These are phyloP conservation scores for Yarrowia deformans DNA, from an alignment of 805 yeast species.

Conservation along the genomic window DNA sequence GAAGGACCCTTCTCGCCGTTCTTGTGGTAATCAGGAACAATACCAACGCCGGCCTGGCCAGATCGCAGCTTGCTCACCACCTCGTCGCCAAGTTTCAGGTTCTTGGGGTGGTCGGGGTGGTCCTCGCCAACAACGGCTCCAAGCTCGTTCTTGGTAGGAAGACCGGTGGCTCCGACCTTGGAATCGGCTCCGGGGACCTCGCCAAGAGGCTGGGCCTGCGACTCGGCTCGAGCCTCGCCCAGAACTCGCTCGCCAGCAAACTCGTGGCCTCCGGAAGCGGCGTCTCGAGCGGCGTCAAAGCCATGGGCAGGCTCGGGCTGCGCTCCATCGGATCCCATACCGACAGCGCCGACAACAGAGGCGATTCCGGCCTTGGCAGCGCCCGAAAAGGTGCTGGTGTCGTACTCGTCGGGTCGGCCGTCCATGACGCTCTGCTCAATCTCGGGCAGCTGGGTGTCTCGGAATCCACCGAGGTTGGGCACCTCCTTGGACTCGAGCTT, in stretches of 20 bases:
- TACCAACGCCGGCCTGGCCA: constrained; percentile 21
- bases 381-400: neutral
- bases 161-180: constrained; percentile 19
- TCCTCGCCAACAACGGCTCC: constrained; percentile 1
- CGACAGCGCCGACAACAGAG: constrained; percentile 4
- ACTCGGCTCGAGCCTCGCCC: constrained; percentile 4
- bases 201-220: neutral
- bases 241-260: constrained; percentile 22
- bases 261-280: constrained; percentile 15
- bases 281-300: constrained; percentile 19
- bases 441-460: constrained; percentile 11
- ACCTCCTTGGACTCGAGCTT: constrained; percentile 8
- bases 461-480: constrained; percentile 22
- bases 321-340: constrained; percentile 4
- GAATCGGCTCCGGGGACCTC: constrained; percentile 21
- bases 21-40: constrained; percentile 8
- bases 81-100: constrained; percentile 3
- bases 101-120: neutral
- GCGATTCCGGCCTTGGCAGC: constrained; percentile 24
- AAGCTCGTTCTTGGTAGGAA: neutral
- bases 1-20: neutral
- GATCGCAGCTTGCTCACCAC: constrained; percentile 2
- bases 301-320: constrained; percentile 32
- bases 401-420: constrained; percentile 31
- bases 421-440: constrained; percentile 9